Base-by-base conservation (phyloP, 192 early-diverging fungal species). In the Coemansia sp. region DNA sequence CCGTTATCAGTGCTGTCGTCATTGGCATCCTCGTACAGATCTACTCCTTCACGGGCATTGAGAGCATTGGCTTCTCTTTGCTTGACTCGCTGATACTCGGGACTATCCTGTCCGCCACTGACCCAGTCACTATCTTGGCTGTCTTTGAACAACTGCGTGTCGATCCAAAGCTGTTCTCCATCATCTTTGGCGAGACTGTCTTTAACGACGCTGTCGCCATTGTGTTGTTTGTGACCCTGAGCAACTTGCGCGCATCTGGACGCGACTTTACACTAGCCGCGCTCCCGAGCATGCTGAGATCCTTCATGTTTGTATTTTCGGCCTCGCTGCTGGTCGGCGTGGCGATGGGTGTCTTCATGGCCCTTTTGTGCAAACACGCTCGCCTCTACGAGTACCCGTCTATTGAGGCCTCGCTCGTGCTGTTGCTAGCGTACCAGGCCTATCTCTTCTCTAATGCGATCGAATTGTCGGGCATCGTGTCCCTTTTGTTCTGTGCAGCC, bases 121-220 rank as follows among this genome's bases (percentile, higher is more conserved):
- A 99, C 75, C 96, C 97, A 3, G 96, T 99, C 37, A 98, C 97
- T 0, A 92, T 99, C 30, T 84, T 99, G 63, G 91, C 97, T 6
- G 94, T 99, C 40, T 98, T 99, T 75, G 88, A 94, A 66, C 94
- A 96, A 68, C 85, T 96, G 62, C 88, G 90, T 64, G 97, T 99
- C 42, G 97, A 99, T 63, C 95, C 95, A 4, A 91, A 93, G 80
- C 76, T 99, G 49, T 98, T 95, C 76, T 92, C 97, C 5, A 92
- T 99, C 61, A 95, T 99, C 46, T 99, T 96, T 80, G 97, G 97
- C 38, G 97, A 99, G 74, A 92, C 89, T 30, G 86, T 98, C 39
- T 85, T 99, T 38, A 99, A 99, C 69, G 97, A 99, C 69, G 94
- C 94, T n/a, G 96, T 97, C 3, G 93, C 96, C 2, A 99, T 98